Conservation (phyloP, 163 green algal species). For the Prototheca cutis region DNA sequence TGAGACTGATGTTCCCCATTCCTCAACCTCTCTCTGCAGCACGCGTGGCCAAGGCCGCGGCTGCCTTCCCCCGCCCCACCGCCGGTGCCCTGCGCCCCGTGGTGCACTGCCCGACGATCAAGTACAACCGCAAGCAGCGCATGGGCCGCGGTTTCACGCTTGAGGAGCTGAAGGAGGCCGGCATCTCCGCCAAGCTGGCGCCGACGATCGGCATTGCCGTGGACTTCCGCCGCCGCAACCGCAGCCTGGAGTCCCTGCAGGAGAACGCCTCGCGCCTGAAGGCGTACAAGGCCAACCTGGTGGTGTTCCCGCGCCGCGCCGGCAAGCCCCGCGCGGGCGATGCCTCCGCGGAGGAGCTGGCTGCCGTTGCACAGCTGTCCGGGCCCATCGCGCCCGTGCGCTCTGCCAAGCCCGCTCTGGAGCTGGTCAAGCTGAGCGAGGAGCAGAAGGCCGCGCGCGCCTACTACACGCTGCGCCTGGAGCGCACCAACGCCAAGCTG, state of each 20-base stretch:
- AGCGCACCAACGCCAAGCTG: constrained; percentile 79
- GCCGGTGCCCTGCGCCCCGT: constrained; percentile 80
- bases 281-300: constrained; percentile 92
- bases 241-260: constrained; percentile 87
- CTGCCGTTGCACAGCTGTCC: constrained; percentile 59
- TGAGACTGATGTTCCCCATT: neutral
- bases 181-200: constrained; percentile 78
- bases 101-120: constrained; percentile 80
- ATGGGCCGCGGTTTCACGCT: constrained; percentile 92
- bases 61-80: constrained; percentile 80
- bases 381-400: constrained; percentile 65
- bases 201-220: constrained; percentile 94
- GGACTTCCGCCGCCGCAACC: constrained; percentile 91
- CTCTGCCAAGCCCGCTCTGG: constrained; percentile 37
- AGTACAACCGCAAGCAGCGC: constrained; percentile 95
- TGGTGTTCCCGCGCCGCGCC: constrained; percentile 83
- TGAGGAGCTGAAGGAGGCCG: constrained; percentile 98
- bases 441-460: constrained; percentile 73
- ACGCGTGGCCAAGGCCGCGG: constrained; percentile 79
- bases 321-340: constrained; percentile 94
- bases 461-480: constrained; percentile 84
- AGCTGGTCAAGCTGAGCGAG: constrained; percentile 76
- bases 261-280: constrained; percentile 91
- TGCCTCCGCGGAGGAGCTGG: constrained; percentile 55
- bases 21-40: constrained; percentile 38